Evolutionary conservation across 768 basidiomycete species (phyloP).

Genomic region (Candolleomyces aberdarensis): DNA sequence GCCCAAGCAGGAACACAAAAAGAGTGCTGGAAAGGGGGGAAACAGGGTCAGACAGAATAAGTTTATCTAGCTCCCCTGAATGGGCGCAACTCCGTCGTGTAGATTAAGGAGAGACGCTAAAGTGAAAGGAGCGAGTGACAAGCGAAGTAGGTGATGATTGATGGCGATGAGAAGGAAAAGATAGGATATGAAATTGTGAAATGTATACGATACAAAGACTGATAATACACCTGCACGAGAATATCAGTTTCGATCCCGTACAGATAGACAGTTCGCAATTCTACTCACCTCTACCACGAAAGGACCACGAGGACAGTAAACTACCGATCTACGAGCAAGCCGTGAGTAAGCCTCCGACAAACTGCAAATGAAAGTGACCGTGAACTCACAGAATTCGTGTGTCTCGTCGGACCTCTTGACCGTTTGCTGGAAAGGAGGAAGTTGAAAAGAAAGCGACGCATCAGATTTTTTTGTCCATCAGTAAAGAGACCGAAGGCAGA

Average conservation of each 20-base stretch:
- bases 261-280: background rate
- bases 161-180: background rate
- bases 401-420: conserved; percentile 97
- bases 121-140: conserved; percentile 68
- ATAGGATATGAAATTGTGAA: conserved; percentile 14
- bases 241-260: conserved; percentile 7
- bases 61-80: conserved; percentile 76
- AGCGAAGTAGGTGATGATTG: conserved; percentile 2
- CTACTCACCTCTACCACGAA: conserved; percentile 22
- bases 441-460: conserved; percentile 28
- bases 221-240: conserved; percentile 15
- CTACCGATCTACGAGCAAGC: conserved; percentile 34
- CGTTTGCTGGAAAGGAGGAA: conserved; percentile 66
- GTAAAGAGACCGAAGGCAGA: conserved; percentile 13
- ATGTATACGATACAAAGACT: conserved; percentile 14
- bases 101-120: conserved; percentile 65
- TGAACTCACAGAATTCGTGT: conserved; percentile 86
- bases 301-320: conserved; percentile 6
- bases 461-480: conserved; percentile 16
- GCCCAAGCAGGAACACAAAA: conserved; percentile 30
- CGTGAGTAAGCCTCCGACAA: conserved; percentile 11
- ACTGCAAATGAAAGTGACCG: background rate
- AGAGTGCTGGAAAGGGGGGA: conserved; percentile 34
- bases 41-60: conserved; percentile 23
- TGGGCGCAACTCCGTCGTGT: conserved; percentile 70